Evolutionary conservation across 768 basidiomycete genomes (phyloP).

Genomic region (Gymnopilus dilepis): DNA sequence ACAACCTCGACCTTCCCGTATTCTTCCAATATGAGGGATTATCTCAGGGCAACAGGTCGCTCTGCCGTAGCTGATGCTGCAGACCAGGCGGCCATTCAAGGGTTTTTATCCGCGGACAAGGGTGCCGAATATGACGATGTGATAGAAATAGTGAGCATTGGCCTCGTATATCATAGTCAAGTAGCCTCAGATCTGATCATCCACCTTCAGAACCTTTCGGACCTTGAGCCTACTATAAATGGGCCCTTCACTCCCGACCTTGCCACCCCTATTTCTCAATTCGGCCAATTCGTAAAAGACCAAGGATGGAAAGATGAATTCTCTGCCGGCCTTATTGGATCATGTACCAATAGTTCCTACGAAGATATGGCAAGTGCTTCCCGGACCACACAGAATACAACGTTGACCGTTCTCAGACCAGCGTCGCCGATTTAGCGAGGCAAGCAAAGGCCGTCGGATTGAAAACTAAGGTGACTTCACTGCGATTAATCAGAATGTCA

Average conservation of each 20-base stretch:
- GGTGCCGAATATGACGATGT: slow-evolving; percentile 94
- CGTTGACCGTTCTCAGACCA: slow-evolving; percentile 58
- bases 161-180: too few relatives aligned
- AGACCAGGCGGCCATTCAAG: slow-evolving; percentile 76
- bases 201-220: slow-evolving; percentile 75
- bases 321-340: slow-evolving; percentile 92
- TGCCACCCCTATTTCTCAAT: slow-evolving; percentile 91
- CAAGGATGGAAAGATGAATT: slow-evolving; percentile 95
- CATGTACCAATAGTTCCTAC: slow-evolving; percentile 99
- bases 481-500: neutral
- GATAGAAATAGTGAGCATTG: slow-evolving; percentile 82
- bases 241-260: slow-evolving; percentile 98
- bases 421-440: slow-evolving; percentile 87
- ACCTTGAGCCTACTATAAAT: slow-evolving; percentile 91
- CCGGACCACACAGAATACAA: slow-evolving; percentile 3
- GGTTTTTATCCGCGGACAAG: slow-evolving; percentile 84
- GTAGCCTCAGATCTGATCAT: too few relatives aligned
- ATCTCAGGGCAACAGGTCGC: slow-evolving; percentile 90
- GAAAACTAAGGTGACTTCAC: slow-evolving; percentile 60
- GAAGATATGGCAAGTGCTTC: slow-evolving; percentile 79
- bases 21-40: slow-evolving; percentile 85
- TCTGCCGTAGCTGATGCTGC: slow-evolving; percentile 86
- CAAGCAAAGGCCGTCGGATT: slow-evolving; percentile 90
- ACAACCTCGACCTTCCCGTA: slow-evolving; percentile 99
- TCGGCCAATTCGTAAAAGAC: slow-evolving; percentile 76